Conservation (phyloP, 352 stramenopile species). For the Thalassiosira livingstoniorum region DNA sequence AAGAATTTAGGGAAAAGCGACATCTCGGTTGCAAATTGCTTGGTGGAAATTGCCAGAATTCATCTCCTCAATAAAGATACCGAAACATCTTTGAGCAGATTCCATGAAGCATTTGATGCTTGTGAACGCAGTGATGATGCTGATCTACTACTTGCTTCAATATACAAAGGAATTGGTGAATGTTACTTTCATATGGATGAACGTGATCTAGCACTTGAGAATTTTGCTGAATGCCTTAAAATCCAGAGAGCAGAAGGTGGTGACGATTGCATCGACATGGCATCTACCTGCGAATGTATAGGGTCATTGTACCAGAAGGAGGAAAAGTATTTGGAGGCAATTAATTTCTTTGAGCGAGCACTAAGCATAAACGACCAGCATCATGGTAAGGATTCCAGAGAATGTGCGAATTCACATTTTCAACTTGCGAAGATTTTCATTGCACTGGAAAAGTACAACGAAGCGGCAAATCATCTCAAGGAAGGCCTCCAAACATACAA, state of each 20-base stretch:
- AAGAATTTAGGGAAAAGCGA: conserved; percentile 49
- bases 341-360: conserved; percentile 60
- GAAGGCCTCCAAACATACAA: conserved; percentile 44
- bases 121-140: conserved; percentile 56
- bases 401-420: conserved; percentile 39
- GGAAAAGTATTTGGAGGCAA: conserved; percentile 50
- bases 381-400: conserved; percentile 40
- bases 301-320: conserved; percentile 59
- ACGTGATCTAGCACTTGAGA: conserved; percentile 54
- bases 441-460: conserved; percentile 42
- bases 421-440: conserved; percentile 55
- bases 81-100: conserved; percentile 40
- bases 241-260: conserved; percentile 53
- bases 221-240: conserved; percentile 53
- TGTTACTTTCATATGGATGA: conserved; percentile 54
- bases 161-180: conserved; percentile 57
- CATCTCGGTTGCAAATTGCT: conserved; percentile 61
- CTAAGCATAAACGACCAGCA: conserved; percentile 50
- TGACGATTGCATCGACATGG: conserved; percentile 60
- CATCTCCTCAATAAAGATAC: conserved; percentile 55
- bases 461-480: conserved; percentile 30
- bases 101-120: conserved; percentile 45
- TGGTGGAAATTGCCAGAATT: conserved; percentile 54
- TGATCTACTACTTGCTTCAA: conserved; percentile 38
- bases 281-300: conserved; percentile 49